A percentile compares a stretch with the other conserved stretches of the same genome.
Evolutionary conservation across 2,329 filamentous ascomycete genomes (phyloP).

Genomic region (Fusarium graminum): DNA sequence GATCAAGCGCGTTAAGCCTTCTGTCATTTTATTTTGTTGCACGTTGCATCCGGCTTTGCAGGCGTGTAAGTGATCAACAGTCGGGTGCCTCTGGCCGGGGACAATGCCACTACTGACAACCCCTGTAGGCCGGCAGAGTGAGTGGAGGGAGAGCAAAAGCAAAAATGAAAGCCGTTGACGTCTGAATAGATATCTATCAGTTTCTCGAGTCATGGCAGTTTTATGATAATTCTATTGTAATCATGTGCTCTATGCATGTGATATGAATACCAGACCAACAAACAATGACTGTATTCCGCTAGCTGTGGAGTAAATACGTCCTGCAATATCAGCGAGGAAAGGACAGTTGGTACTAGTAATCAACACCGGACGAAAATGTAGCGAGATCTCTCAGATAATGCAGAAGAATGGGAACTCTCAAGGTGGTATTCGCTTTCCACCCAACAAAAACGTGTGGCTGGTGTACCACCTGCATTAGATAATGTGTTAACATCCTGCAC

Average conservation of each 20-base stretch:
- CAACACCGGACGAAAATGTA: conserved; percentile 1
- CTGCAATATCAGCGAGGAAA: conserved; percentile 16
- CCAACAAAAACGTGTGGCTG: background rate
- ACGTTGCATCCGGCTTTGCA: conserved; percentile 16
- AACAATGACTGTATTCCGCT: conserved; percentile 14
- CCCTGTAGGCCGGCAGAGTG: conserved; percentile 8
- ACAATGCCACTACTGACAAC: conserved; percentile 6
- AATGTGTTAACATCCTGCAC: background rate
- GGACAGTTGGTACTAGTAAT: background rate
- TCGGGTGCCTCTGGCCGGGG: conserved; percentile 17
- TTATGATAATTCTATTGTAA: conserved; percentile 22
- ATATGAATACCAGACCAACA: conserved; percentile 29
- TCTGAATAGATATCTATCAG: conserved; percentile 1
- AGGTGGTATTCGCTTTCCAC: conserved; percentile 23
- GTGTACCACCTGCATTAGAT: conserved; percentile 5
- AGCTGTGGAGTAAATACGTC: conserved; percentile 1
- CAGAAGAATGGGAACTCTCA: conserved; percentile 21
- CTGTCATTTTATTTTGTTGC: conserved; percentile 6
- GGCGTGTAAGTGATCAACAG: conserved; percentile 29
- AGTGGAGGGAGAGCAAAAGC: conserved; percentile 8
- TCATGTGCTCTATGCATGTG: conserved; percentile 9
- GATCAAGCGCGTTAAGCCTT: conserved; percentile 30
- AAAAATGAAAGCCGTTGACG: conserved; percentile 4
- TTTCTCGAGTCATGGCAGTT: conserved; percentile 6
- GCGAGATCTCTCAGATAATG: conserved; percentile 2